Evolutionary conservation across 441 rosid species (phyloP).

Genomic region (Erodium texanum): DNA sequence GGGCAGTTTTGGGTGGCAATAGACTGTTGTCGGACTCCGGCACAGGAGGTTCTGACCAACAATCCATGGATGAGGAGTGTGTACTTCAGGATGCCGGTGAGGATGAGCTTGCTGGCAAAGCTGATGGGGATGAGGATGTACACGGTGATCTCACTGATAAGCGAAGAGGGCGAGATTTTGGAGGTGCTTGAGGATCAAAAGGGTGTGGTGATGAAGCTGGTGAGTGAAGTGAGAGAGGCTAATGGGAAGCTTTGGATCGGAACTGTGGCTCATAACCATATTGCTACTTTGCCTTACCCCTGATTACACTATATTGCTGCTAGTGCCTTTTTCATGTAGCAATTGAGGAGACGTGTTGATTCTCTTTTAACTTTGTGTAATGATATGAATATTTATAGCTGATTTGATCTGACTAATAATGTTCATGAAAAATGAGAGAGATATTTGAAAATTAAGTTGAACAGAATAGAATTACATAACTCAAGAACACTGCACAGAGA

Average conservation of each 20-base stretch:
- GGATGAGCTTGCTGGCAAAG: conserved; percentile 57
- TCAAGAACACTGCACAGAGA: too few relatives aligned
- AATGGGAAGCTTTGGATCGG: conserved; percentile 93
- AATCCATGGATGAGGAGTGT: conserved; percentile 76
- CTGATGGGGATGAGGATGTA: conserved; percentile 92
- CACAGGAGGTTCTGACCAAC: conserved; percentile 58
- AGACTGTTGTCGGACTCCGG: conserved; percentile 78
- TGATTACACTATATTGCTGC: neutral
- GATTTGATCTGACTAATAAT: too few relatives aligned
- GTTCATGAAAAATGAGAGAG: too few relatives aligned
- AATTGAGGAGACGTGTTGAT: neutral
- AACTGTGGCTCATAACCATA: conserved; percentile 92
- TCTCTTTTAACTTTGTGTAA: neutral
- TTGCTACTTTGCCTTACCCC: conserved; percentile 72
- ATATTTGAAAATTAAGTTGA: too few relatives aligned
- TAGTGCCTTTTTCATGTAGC: neutral
- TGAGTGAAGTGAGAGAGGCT: conserved; percentile 81
- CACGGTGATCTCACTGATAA: conserved; percentile 55
- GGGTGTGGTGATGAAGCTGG: conserved; percentile 82
- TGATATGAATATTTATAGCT: too few relatives aligned
- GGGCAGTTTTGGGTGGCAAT: conserved; percentile 96
- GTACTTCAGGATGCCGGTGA: conserved; percentile 62
- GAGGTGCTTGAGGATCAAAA: conserved; percentile 81
- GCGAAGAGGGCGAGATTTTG: conserved; percentile 52
- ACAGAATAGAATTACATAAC: too few relatives aligned